Evolutionary conservation across 805 yeast genomes (phyloP).

Genomic region (Sungouiella thailandica): DNA sequence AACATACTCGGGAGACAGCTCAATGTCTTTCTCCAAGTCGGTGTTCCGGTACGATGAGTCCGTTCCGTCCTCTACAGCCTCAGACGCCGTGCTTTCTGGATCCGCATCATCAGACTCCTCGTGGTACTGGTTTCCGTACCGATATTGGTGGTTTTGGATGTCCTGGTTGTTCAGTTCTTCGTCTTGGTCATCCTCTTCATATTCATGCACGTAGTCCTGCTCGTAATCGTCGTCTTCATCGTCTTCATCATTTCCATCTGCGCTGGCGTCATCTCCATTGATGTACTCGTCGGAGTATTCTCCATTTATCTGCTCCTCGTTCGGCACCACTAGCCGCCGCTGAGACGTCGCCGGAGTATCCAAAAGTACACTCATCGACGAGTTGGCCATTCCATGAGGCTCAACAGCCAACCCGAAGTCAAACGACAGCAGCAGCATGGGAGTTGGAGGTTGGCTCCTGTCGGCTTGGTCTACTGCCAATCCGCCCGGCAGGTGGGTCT

Average conservation of each 20-base stretch:
- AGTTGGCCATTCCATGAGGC: conserved; percentile 24
- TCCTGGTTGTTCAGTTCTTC: too few relatives aligned
- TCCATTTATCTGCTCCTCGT: background rate
- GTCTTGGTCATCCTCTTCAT: conserved; percentile 4
- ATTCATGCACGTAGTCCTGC: conserved; percentile 8
- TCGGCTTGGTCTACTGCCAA: too few relatives aligned
- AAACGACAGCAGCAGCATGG: conserved; percentile 24
- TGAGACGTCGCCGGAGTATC: conserved; percentile 22
- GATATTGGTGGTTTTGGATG: too few relatives aligned
- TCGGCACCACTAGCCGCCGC: conserved; percentile 7
- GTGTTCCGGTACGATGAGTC: too few relatives aligned
- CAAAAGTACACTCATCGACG: conserved; percentile 33
- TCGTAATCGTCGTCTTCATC: conserved; percentile 8
- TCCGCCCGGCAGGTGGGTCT: background rate
- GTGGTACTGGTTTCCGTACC: conserved; percentile 12
- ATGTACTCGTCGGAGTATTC: conserved; percentile 3
- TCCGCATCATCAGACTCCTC: conserved; percentile 38
- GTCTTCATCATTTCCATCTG: conserved; percentile 11
- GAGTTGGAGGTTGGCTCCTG: conserved; percentile 28
- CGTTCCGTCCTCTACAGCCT: background rate
- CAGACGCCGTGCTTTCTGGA: conserved; percentile 1
- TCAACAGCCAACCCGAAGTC: conserved; percentile 23
- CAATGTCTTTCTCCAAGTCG: too few relatives aligned
- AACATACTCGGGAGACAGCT: too few relatives aligned
- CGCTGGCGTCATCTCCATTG: conserved; percentile 2